phyloP scores from a whole-genome alignment of 2,329 filamentous ascomycete genomes.

The Botrytis aclada region DNA sequence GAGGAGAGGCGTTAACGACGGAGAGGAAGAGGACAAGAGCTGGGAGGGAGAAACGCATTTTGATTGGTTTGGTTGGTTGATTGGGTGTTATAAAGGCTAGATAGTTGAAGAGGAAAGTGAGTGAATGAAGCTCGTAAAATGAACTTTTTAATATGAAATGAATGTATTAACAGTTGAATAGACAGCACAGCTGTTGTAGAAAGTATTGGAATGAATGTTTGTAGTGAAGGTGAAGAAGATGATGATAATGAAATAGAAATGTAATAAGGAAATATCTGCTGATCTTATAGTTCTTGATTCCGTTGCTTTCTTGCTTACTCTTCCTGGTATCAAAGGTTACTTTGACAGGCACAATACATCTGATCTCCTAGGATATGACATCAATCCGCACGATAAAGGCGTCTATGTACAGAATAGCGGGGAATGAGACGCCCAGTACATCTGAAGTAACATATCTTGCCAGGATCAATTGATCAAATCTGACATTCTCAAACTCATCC shows the following conservation, averaged over 20 bases:
- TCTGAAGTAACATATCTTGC: background rate
- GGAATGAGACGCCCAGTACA: constrained; percentile 9
- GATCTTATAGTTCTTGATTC: constrained; percentile 23
- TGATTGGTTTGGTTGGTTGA: constrained; percentile 20
- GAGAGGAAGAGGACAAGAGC: constrained; percentile 31
- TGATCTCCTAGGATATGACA: background rate
- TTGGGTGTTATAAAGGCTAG: background rate
- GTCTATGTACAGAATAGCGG: background rate
- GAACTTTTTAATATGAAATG: constrained; percentile 21
- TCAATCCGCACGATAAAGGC: background rate
- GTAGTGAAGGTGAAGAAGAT: background rate
- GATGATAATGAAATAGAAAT: constrained; percentile 27
- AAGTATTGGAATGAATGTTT: constrained; percentile 18
- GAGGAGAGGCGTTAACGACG: constrained; percentile 36
- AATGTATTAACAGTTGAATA: constrained; percentile 26
- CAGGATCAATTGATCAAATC: background rate
- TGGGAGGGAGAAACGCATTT: constrained; percentile 40
- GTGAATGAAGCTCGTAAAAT: constrained; percentile 18
- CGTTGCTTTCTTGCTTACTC: background rate
- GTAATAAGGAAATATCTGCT: constrained; percentile 26
- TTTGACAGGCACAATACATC: background rate
- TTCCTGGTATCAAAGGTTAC: background rate
- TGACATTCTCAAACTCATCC: background rate
- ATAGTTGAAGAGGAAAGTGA: background rate
- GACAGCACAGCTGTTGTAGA: constrained; percentile 36